These are phyloP conservation scores for Eucalyptus shirleyi DNA, from an alignment of 345 rosid species.

Conservation along the genomic window DNA sequence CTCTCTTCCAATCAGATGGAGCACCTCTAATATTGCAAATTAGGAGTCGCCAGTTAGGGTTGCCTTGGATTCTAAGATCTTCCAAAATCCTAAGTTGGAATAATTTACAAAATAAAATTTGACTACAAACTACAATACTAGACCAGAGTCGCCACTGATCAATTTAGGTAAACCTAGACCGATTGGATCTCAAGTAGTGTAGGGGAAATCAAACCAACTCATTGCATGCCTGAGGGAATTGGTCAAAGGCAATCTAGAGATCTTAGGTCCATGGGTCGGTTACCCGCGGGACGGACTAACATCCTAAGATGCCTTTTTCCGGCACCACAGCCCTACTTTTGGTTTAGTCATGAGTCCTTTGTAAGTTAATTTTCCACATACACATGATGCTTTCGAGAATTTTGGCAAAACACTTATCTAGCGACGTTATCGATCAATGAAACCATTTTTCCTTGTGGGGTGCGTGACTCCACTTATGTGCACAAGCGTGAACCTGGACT, in stretches of 20 bases:
- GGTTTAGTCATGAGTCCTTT: not conserved
- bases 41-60: too few species aligned
- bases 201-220: not conserved
- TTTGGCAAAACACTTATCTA: not conserved
- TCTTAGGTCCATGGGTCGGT: not conserved
- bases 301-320: not conserved
- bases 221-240: not conserved
- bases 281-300: fast-evolving
- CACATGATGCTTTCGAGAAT: not conserved
- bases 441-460: not conserved
- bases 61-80: too few species aligned
- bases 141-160: fast-evolving
- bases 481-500: not conserved
- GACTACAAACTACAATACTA: too few species aligned
- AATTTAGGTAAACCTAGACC: not conserved
- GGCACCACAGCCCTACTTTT: not conserved
- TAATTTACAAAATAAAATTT: too few species aligned
- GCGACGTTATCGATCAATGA: not conserved
- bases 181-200: not conserved
- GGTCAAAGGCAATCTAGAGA: not conserved
- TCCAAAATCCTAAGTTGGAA: too few species aligned
- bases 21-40: too few species aligned
- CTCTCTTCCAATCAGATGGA: too few species aligned
- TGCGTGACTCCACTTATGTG: not conserved
- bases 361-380: not conserved